Percentiles rank a stretch among this genome's conserved stretches.
Evolutionary conservation across 176 grass and related monocot species (phyloP).

Genomic region (Carex kokanica): DNA sequence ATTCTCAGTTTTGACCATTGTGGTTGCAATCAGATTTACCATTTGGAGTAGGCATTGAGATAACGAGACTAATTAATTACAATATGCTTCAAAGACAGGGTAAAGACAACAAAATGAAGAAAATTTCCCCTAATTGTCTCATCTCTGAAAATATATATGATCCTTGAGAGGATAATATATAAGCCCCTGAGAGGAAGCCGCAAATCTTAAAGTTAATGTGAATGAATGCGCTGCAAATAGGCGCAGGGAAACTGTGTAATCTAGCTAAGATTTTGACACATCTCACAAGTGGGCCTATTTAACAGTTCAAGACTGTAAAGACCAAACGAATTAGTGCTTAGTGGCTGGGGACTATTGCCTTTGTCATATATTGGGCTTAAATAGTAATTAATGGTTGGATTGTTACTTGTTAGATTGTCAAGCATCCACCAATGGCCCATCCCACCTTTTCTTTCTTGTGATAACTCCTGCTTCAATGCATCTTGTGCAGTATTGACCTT

Average conservation of each 20-base stretch:
- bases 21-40: constrained; percentile 8
- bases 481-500: not conserved
- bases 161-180: too few relatives aligned
- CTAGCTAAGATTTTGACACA: not conserved
- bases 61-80: not conserved
- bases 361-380: not conserved
- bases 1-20: constrained; percentile 8
- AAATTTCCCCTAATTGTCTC: not conserved
- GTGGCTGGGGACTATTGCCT: constrained; percentile 8
- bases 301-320: not conserved
- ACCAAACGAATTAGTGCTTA: not conserved
- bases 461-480: not conserved
- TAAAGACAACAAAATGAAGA: not conserved
- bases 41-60: not conserved
- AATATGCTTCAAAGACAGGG: not conserved
- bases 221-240: not conserved
- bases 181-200: not conserved
- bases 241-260: not conserved
- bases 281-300: constrained; percentile 3
- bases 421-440: constrained; percentile 9
- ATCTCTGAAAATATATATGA: not conserved
- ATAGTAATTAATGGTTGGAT: not conserved
- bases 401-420: constrained; percentile 2
- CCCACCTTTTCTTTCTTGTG: not conserved
- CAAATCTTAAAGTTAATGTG: not conserved